Base-by-base conservation (phyloP, 306 rosid species). In the Castanea mollissima region DNA sequence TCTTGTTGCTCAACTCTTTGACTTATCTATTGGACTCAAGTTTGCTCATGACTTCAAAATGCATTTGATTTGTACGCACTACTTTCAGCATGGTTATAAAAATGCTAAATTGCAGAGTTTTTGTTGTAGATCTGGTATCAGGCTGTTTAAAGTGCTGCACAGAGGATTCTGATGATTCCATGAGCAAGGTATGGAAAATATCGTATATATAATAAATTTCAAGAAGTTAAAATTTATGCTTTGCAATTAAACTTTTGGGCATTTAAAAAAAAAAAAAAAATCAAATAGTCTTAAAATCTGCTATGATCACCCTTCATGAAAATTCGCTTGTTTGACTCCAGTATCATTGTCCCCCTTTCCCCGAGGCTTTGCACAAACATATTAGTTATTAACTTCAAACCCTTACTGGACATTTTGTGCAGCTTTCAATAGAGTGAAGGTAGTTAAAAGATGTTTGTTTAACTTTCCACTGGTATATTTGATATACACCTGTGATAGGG, bases 101-200 rank as follows among this genome's bases (percentile, higher is more conserved):
- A 75, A 14, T 52, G 68, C 64, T 81, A 63, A 82, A 60, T 41
- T 73, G 57, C 14, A 21, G 8, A 32, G 10, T 78, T 76, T 86
- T 75, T 64, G 74, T 76, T 85, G 87, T 91, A 94, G 98, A 91
- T 54, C 75, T 92, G 90, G 91, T 92, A 70, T 85, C 95, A 15
- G 92, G 87, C 49, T 92, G 98, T 85, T 69, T 85, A 57, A 91
- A 91, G 83, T 95, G 99, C 79, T 95, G 99, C 80, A 62, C 95
- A 0, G 91, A 91, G 79, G 99, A 95, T 79, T 95, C 96, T 68
- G 68, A 90, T 80, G 98, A 95, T 80, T 92, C 93, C 74, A 76
- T 80, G 55, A 87, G 88, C 73, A 95, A 91, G 99, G 99, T 94
- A 82, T 55, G 58, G 38, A 27, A 65, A 41, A 57, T 34, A 19